Evolutionary conservation across 108 stramenopile genomes (phyloP).

Genomic region (Schizochytrium sp.): DNA sequence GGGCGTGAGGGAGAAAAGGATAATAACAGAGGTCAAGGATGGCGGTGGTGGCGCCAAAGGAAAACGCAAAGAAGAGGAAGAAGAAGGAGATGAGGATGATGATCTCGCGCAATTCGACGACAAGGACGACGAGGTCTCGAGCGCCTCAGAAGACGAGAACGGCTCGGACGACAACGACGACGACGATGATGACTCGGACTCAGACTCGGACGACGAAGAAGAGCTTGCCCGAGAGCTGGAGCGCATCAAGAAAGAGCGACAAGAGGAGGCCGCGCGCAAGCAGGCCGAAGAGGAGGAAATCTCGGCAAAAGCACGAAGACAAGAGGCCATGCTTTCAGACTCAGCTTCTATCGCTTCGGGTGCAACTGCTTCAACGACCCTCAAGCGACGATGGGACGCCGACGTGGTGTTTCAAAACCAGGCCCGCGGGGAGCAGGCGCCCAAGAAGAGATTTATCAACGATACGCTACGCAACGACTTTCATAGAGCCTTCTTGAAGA

Average conservation of each 20-base stretch:
- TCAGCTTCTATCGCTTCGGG: neutral
- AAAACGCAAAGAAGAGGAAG: neutral
- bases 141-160: constrained; percentile 42
- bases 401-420: constrained; percentile 96
- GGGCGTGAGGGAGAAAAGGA: constrained; percentile 24
- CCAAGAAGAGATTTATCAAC: constrained; percentile 76
- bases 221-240: constrained; percentile 81
- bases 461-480: constrained; percentile 93
- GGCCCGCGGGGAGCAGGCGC: constrained; percentile 74
- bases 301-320: neutral
- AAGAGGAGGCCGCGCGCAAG: constrained; percentile 59
- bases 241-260: constrained; percentile 75
- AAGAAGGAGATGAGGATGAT: constrained; percentile 34
- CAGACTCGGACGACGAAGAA: constrained; percentile 81
- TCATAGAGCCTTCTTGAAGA: constrained; percentile 85
- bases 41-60: neutral
- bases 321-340: neutral
- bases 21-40: constrained; percentile 51
- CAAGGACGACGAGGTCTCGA: constrained; percentile 39
- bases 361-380: constrained; percentile 31
- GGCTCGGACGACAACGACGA: constrained; percentile 21
- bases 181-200: constrained; percentile 57
- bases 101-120: constrained; percentile 39
- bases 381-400: constrained; percentile 87
- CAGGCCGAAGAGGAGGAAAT: constrained; percentile 50